A percentile compares a stretch with the other conserved stretches of the same genome.
Evolutionary conservation across 495 filamentous ascomycete genomes (phyloP).

Genomic region (Aspergillus haitiensis): DNA sequence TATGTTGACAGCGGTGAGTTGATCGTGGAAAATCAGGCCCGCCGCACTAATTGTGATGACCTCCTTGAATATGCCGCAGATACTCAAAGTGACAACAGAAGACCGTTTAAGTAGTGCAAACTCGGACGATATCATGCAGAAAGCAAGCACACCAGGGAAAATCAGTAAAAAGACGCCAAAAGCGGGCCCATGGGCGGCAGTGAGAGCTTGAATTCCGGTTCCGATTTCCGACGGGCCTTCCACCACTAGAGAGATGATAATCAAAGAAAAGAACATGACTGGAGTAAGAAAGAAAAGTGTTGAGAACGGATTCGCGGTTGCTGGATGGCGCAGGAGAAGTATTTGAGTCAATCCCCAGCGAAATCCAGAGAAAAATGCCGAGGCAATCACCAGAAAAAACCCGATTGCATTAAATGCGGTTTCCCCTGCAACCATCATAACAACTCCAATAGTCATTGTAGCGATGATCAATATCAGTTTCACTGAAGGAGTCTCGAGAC

Average conservation of each 20-base stretch:
- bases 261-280: conserved; percentile 86
- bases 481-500: conserved; percentile 83
- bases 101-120: conserved; percentile 95
- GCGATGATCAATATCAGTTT: conserved; percentile 82
- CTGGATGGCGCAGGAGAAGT: conserved; percentile 88
- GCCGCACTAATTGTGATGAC: conserved; percentile 94
- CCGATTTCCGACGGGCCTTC: conserved; percentile 72
- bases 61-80: conserved; percentile 99
- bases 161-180: conserved; percentile 64
- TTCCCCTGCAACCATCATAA: conserved; percentile 99
- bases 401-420: conserved; percentile 86
- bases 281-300: conserved; percentile 96
- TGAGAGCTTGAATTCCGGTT: conserved; percentile 60
- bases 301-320: conserved; percentile 94
- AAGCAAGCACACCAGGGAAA: conserved; percentile 89
- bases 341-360: conserved; percentile 98
- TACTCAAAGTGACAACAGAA: conserved; percentile 91
- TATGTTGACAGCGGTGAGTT: conserved; percentile 84
- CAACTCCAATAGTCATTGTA: conserved; percentile 90
- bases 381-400: conserved; percentile 87
- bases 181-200: conserved; percentile 62
- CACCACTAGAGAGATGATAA: conserved; percentile 78
- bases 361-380: conserved; percentile 94
- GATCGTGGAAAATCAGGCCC: conserved; percentile 84
- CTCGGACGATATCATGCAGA: conserved; percentile 94